phyloP scores from a whole-genome alignment of 768 basidiomycete genomes.

The Serendipita sp. region DNA sequence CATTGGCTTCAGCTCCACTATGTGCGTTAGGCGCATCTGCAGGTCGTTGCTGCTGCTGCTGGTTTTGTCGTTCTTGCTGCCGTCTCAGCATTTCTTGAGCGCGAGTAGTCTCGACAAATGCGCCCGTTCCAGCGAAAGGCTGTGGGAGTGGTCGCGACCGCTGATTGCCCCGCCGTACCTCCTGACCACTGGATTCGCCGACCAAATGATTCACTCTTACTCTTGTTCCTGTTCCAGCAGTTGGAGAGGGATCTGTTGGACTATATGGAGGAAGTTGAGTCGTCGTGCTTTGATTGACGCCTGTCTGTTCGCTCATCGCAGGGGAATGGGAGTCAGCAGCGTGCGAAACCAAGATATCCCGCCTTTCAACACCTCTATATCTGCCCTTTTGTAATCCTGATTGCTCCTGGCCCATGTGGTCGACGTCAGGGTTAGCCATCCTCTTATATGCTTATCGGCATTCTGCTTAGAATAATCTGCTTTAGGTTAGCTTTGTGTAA shows the following conservation, averaged over 20 bases:
- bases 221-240: neutral
- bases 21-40: too few relatives aligned
- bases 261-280: neutral
- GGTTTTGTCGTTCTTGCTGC: too few relatives aligned
- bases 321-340: neutral
- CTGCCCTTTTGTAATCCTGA: neutral
- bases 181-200: neutral
- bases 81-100: too few relatives aligned
- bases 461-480: too few relatives aligned
- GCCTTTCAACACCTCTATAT: neutral
- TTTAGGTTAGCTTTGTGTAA: too few relatives aligned
- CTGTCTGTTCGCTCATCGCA: neutral
- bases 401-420: conserved; percentile 2
- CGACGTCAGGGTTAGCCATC: too few relatives aligned
- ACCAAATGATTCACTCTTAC: neutral
- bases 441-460: too few relatives aligned
- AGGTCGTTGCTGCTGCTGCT: too few relatives aligned
- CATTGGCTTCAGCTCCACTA: too few relatives aligned
- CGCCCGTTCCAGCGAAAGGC: too few relatives aligned
- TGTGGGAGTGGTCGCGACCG: neutral
- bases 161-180: neutral
- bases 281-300: neutral
- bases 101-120: too few relatives aligned
- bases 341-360: neutral
- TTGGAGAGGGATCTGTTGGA: neutral